phyloP scores from a whole-genome alignment of 2,329 filamentous ascomycete species.

The Epichloe bromicola region DNA sequence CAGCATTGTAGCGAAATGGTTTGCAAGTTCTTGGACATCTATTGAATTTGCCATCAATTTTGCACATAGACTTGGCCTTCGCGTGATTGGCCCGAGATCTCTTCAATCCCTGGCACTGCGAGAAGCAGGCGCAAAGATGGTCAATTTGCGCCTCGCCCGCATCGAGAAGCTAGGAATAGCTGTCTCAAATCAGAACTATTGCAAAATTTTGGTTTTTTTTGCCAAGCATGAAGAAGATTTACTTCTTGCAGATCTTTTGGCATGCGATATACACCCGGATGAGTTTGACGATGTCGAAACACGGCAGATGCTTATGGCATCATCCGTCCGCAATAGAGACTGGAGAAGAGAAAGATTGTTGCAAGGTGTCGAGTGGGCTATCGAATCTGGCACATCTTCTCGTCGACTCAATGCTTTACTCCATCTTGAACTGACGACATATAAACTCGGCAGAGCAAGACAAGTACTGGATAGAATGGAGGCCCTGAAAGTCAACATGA shows the following conservation, averaged over 20 bases:
- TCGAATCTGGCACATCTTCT: constrained; percentile 10
- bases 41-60: constrained; percentile 60
- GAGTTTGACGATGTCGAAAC: constrained; percentile 36
- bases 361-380: constrained; percentile 25
- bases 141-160: constrained; percentile 46
- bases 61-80: constrained; percentile 56
- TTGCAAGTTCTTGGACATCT: constrained; percentile 59
- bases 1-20: constrained; percentile 64
- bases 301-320: constrained; percentile 25
- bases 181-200: constrained; percentile 50
- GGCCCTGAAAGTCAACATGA: constrained; percentile 14
- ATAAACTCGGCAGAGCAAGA: constrained; percentile 12
- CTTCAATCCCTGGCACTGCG: constrained; percentile 65
- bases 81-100: constrained; percentile 60
- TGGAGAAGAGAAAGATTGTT: constrained; percentile 30
- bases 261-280: constrained; percentile 40
- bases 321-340: constrained; percentile 20
- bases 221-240: constrained; percentile 41
- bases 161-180: constrained; percentile 50
- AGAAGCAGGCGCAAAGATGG: constrained; percentile 39
- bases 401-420: constrained; percentile 14
- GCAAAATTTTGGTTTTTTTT: constrained; percentile 52
- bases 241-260: constrained; percentile 31
- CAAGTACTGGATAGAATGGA: constrained; percentile 21
- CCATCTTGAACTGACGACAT: constrained; percentile 7